Evolutionary conservation across 345 rosid species (phyloP).

Genomic region (Zanthoxylum bungeanum): DNA sequence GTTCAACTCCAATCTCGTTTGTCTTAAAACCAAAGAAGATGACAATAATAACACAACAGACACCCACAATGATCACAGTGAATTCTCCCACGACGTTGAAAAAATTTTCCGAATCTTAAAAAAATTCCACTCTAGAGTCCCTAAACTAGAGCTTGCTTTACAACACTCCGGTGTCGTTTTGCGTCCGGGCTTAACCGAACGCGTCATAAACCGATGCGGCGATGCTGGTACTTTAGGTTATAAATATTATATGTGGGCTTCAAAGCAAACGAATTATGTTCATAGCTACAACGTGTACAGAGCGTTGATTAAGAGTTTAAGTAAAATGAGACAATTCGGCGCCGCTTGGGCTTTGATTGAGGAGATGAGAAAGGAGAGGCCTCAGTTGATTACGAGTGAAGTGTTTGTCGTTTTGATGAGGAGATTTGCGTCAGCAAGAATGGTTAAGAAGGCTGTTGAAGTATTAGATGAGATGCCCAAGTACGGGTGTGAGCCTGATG

Average conservation of each 20-base stretch:
- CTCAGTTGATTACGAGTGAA: conserved; percentile 65
- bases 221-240: conserved; percentile 89
- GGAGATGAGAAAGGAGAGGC: conserved; percentile 77
- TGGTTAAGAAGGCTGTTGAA: conserved; percentile 82
- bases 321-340: conserved; percentile 86
- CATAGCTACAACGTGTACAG: conserved; percentile 68
- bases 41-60: conserved; percentile 12
- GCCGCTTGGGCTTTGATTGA: conserved; percentile 87
- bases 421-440: conserved; percentile 64
- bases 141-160: conserved; percentile 76
- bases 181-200: conserved; percentile 69
- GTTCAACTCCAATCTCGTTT: conserved; percentile 38
- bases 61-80: conserved; percentile 32
- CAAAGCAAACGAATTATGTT: conserved; percentile 68
- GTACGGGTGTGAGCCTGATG: conserved; percentile 79
- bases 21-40: conserved; percentile 30
- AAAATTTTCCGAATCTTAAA: conserved; percentile 69
- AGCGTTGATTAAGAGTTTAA: conserved; percentile 64
- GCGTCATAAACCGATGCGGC: conserved; percentile 85
- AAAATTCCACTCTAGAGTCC: conserved; percentile 64
- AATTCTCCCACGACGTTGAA: conserved; percentile 73
- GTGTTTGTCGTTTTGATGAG: conserved; percentile 67
- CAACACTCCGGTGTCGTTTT: conserved; percentile 66
- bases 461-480: conserved; percentile 93
- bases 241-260: conserved; percentile 76